These are phyloP conservation scores for Pichia cephalocereana DNA, from an alignment of 805 yeast species.

Conservation along the genomic window DNA sequence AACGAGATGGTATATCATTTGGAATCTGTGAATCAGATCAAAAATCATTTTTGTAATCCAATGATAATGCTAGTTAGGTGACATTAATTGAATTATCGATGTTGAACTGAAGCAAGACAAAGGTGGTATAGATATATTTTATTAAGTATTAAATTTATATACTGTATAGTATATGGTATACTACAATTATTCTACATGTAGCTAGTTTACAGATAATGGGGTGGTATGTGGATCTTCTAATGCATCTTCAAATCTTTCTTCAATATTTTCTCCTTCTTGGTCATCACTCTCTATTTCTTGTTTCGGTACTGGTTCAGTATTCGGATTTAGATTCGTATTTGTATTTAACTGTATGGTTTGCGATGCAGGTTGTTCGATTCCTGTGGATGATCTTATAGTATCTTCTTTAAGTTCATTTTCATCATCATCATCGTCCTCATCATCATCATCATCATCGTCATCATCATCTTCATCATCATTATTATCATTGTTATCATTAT, in stretches of 20 bases:
- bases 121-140: no score
- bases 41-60: no score
- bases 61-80: no score
- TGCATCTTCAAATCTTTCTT: neutral
- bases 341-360: neutral
- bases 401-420: conserved; percentile 7
- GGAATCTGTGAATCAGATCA: no score
- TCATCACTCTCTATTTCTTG: neutral
- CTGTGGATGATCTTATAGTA: neutral
- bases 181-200: neutral
- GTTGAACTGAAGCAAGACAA: no score
- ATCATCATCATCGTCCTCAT: conserved; percentile 15
- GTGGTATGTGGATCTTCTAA: neutral
- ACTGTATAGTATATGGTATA: no score
- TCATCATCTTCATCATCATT: conserved; percentile 23
- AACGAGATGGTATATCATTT: no score
- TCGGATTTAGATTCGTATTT: neutral
- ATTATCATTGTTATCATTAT: conserved; percentile 15
- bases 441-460: conserved; percentile 21
- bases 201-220: neutral
- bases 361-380: no score
- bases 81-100: no score
- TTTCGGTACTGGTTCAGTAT: neutral
- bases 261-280: neutral
- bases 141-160: no score